Base-by-base conservation (phyloP, 129 eudicot species). In the Tanacetum coccineum region DNA sequence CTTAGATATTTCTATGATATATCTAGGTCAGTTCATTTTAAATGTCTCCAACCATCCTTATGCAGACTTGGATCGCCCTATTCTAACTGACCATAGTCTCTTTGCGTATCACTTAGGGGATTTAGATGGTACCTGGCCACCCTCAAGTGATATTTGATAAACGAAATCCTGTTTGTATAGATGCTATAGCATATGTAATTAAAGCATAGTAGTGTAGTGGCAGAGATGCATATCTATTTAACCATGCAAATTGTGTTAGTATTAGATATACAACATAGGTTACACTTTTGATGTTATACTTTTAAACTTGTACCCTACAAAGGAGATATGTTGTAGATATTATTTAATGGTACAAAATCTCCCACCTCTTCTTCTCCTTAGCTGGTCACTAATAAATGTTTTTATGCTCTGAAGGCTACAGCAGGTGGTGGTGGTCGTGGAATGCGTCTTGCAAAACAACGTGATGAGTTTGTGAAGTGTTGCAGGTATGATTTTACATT, bases 341-440 rank as follows among this genome's bases (percentile, higher is more conserved):
- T 5, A 10, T 18, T 20, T 56, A 42, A n/a, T 32, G 40, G n/a
- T 48, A 62, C 13, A 59, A 59, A 55, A 45, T 48, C 61, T 5
- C 9, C 18, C 54, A 18, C n/a, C 42, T 9, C 42, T 9, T 36
- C 9, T 36, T 36, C 42, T 36, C 42, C 42, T 36, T 36, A 7
- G 42, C 42, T 36, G 10, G 42, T 68, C 50, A 46, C 46, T n/a
- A 64, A 62, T 64, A 64, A 19, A 39, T 47, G 17, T 59, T 74
- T n/a, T 62, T 58, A 36, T 76, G 72, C 52, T 80, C 66, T 78
- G 75, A 73, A 92, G 99, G 99, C 96, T 28, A 89, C 99, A 57
- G 99, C 99, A 54, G 99, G 99, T 59, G 99, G 99, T 26, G 99
- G 99, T 53, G 99, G 99, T 64, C 96, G 99, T 84, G 99, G 99